Conservation (phyloP, 1,284 basidiomycete species). For the Trametes pubescens region DNA sequence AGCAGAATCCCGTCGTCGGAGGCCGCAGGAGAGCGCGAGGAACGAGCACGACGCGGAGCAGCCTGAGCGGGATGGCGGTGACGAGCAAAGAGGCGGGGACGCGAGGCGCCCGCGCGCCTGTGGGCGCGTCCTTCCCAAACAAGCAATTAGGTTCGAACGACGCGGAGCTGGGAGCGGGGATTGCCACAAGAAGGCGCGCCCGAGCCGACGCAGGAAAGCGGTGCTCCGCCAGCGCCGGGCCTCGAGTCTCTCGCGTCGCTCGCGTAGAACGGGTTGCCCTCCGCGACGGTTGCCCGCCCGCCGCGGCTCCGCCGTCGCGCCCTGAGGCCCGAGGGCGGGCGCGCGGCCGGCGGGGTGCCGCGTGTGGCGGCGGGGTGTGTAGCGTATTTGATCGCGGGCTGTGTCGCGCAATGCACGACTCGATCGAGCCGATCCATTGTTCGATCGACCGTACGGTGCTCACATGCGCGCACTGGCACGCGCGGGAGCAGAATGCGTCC, state of each 20-base stretch:
- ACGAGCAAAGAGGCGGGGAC: conserved; percentile 9
- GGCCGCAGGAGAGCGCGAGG: neutral
- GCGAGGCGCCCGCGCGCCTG: neutral
- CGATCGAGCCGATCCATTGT: conserved; percentile 6
- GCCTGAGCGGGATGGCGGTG: conserved; percentile 12
- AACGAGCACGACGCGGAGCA: neutral
- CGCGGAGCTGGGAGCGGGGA: conserved; percentile 29
- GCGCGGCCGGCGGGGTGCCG: neutral
- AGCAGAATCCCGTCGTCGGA: neutral
- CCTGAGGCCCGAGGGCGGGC: too few species aligned
- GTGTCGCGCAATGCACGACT: conserved; percentile 3
- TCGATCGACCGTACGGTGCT: neutral
- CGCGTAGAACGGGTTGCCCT: neutral
- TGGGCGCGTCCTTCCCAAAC: conserved; percentile 13
- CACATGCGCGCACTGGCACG: neutral
- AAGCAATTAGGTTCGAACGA: conserved; percentile 9
- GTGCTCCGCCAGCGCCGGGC: conserved; percentile 5
- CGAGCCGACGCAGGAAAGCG: conserved; percentile 21
- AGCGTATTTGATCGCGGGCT: conserved; percentile 4
- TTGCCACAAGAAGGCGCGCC: conserved; percentile 17
- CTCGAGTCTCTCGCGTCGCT: neutral
- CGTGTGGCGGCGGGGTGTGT: conserved; percentile 3
- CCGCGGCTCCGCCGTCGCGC: too few species aligned
- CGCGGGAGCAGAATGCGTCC: neutral
- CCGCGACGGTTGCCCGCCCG: neutral